phyloP scores from a whole-genome alignment of 768 basidiomycete genomes.

The Hortiboletus flavorubellus region DNA sequence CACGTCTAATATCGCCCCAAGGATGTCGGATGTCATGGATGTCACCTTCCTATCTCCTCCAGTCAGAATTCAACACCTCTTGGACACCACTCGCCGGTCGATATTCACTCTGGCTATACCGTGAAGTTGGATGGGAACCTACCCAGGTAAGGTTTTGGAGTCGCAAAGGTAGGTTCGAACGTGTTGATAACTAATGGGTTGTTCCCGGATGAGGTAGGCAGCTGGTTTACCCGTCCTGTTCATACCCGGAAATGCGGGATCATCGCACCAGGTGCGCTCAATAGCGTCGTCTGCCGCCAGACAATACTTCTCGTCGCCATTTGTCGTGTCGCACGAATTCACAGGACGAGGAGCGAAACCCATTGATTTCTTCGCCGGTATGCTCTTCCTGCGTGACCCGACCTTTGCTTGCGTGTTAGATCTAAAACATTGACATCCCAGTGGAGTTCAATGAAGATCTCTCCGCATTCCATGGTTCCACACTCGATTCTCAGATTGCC shows the following conservation, averaged over 20 bases:
- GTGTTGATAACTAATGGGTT: not conserved
- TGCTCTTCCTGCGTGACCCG: conserved; percentile 15
- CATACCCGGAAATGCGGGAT: conserved; percentile 96
- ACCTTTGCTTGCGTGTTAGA: not conserved
- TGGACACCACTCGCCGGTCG: conserved; percentile 71
- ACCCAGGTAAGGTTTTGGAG: conserved; percentile 42
- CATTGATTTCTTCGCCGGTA: conserved; percentile 86
- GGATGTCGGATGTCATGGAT: conserved; percentile 97
- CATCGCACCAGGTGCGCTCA: conserved; percentile 88
- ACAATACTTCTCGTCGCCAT: conserved; percentile 70
- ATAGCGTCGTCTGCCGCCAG: conserved; percentile 89
- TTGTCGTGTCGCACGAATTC: conserved; percentile 53
- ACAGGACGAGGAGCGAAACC: conserved; percentile 43
- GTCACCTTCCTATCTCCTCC: conserved; percentile 84
- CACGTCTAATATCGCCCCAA: conserved; percentile 66
- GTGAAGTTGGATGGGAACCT: conserved; percentile 83
- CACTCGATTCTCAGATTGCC: conserved; percentile 74
- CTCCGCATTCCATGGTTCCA: conserved; percentile 91
- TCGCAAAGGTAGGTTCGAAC: conserved; percentile 2
- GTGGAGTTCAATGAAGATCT: conserved; percentile 98
- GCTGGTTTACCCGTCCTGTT: conserved; percentile 86
- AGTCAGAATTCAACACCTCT: conserved; percentile 59
- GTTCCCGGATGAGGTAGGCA: conserved; percentile 15
- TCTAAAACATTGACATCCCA: not conserved
- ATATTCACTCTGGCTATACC: conserved; percentile 88